Evolutionary conservation across 2,329 filamentous ascomycete genomes (phyloP).

Genomic region (Penicillium crustosum): DNA sequence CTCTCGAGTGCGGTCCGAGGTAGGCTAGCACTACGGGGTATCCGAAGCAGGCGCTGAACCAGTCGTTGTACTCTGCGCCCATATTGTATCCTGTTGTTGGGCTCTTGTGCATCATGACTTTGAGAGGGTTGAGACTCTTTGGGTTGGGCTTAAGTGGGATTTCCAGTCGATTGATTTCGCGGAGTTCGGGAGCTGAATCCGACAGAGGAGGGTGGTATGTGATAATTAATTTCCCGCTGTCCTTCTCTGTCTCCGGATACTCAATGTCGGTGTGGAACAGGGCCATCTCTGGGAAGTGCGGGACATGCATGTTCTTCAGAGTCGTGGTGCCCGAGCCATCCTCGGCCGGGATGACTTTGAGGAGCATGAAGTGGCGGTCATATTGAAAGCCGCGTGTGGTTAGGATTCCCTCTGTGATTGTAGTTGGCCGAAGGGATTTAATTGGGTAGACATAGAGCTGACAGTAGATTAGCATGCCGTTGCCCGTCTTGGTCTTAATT

Average conservation of each 20-base stretch:
- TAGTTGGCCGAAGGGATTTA: constrained; percentile 66
- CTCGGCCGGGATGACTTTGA: constrained; percentile 47
- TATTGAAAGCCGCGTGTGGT: constrained; percentile 62
- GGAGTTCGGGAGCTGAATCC: constrained; percentile 23
- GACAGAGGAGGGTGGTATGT: constrained; percentile 35
- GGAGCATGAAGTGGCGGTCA: constrained; percentile 71
- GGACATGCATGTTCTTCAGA: constrained; percentile 61
- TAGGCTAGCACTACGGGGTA: constrained; percentile 63
- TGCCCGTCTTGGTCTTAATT: background rate
- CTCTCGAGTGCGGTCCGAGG: constrained; percentile 60
- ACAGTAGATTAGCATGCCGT: background rate
- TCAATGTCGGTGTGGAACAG: constrained; percentile 63
- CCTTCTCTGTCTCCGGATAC: constrained; percentile 20
- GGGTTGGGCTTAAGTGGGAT: constrained; percentile 59
- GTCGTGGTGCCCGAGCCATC: constrained; percentile 15
- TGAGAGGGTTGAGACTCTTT: constrained; percentile 47
- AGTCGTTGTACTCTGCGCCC: constrained; percentile 59
- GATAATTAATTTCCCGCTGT: constrained; percentile 41
- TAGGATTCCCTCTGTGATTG: constrained; percentile 55
- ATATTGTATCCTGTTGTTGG: constrained; percentile 62
- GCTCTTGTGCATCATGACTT: constrained; percentile 62
- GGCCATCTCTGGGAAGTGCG: constrained; percentile 58
- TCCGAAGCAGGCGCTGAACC: constrained; percentile 68
- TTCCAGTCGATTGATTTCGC: constrained; percentile 41
- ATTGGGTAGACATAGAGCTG: constrained; percentile 72